These are phyloP conservation scores for Lathyrus sativus DNA, from an alignment of 306 rosid species.

Conservation along the genomic window DNA sequence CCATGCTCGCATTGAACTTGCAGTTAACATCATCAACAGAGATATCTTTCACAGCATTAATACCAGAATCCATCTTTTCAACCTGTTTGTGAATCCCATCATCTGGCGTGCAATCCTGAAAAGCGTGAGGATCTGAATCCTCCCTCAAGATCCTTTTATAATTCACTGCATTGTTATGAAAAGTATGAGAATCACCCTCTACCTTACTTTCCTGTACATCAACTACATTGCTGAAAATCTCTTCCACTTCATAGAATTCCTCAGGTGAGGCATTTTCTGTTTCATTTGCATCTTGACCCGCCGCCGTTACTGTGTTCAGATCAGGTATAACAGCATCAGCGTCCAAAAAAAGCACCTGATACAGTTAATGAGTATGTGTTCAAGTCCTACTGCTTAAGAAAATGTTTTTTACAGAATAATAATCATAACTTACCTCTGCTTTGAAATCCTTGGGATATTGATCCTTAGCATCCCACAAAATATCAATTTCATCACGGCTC, in stretches of 20 bases:
- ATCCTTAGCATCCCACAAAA: conserved; percentile 88
- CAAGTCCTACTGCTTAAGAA: conserved; percentile 55
- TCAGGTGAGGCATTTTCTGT: conserved; percentile 85
- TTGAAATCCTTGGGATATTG: conserved; percentile 81
- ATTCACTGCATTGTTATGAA: conserved; percentile 44
- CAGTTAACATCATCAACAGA: conserved; percentile 81
- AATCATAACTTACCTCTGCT: conserved; percentile 79
- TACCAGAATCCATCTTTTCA: conserved; percentile 48
- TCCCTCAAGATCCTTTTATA: conserved; percentile 68
- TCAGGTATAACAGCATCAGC: conserved; percentile 84
- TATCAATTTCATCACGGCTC: conserved; percentile 83
- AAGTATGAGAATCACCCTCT: conserved; percentile 50
- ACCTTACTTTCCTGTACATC: conserved; percentile 71
- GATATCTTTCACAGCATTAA: conserved; percentile 81
- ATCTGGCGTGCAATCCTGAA: conserved; percentile 72
- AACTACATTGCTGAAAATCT: conserved; percentile 78
- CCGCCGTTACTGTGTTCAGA: conserved; percentile 63
- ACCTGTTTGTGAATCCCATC: conserved; percentile 63
- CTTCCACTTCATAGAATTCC: conserved; percentile 97
- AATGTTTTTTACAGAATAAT: conserved; percentile 42
- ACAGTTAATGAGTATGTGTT: conserved; percentile 68
- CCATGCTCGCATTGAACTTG: conserved; percentile 56
- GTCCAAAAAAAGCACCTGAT: conserved; percentile 92
- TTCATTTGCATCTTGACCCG: conserved; percentile 67
- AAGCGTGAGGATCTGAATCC: conserved; percentile 66